Evolutionary conservation across 768 basidiomycete genomes (phyloP).

Genomic region (Phlebiopsis gigantea): DNA sequence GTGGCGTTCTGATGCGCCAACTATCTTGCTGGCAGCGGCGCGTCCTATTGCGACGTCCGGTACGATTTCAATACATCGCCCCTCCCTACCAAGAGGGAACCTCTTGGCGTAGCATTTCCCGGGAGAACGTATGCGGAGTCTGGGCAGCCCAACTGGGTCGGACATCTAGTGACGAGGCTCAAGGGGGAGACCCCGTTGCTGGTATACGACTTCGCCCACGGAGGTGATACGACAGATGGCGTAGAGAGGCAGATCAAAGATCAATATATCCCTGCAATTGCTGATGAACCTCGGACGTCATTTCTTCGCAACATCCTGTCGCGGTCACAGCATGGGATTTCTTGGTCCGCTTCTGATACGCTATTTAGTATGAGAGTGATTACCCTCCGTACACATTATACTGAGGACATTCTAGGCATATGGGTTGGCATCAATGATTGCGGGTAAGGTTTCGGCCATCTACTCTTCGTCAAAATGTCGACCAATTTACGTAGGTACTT

Average conservation of each 20-base stretch:
- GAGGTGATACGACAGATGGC: slow-evolving; percentile 42
- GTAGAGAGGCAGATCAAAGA: slow-evolving; percentile 20
- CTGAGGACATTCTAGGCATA: slow-evolving; percentile 34
- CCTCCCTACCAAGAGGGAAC: slow-evolving; percentile 35
- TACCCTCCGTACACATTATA: background rate
- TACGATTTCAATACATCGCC: slow-evolving; percentile 9
- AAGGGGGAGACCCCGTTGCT: slow-evolving; percentile 27
- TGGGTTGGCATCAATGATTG: slow-evolving; percentile 70
- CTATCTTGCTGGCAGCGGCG: background rate
- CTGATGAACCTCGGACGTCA: background rate
- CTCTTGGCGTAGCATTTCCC: slow-evolving; percentile 46
- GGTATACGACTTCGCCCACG: slow-evolving; percentile 53
- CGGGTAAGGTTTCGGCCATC: slow-evolving; percentile 33
- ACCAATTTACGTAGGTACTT: background rate
- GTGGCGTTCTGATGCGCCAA: background rate
- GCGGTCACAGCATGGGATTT: too few species aligned
- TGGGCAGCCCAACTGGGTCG: slow-evolving; percentile 56
- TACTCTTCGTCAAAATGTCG: background rate
- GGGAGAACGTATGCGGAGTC: slow-evolving; percentile 43
- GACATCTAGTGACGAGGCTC: slow-evolving; percentile 38
- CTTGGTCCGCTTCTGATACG: slow-evolving; percentile 21
- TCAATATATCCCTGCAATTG: background rate
- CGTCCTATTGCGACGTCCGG: background rate
- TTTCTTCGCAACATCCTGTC: background rate
- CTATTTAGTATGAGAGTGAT: slow-evolving; percentile 21